These are phyloP conservation scores for Earliella scabrosa DNA, from an alignment of 1,284 basidiomycete genomes.

Conservation along the genomic window DNA sequence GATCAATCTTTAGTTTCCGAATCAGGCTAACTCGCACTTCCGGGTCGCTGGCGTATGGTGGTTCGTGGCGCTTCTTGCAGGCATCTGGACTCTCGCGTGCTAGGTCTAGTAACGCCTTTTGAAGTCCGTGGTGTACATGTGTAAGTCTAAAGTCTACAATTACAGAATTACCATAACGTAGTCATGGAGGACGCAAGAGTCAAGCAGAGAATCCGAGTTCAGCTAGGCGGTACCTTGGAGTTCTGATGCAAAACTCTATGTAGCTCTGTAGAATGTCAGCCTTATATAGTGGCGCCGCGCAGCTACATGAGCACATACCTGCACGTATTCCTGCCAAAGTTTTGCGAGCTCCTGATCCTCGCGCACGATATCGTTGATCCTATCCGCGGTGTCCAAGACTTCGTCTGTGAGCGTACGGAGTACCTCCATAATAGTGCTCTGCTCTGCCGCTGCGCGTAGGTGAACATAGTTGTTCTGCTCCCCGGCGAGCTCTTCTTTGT, in stretches of 20 bases:
- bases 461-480: constrained; percentile 23
- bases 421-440: constrained; percentile 8
- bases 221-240: constrained; percentile 19
- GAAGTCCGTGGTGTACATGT: too few relatives aligned
- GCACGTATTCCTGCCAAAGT: constrained; percentile 18
- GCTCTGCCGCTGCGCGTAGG: constrained; percentile 18
- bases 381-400: constrained; percentile 18
- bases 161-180: too few relatives aligned
- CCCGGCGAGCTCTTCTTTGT: constrained; percentile 22
- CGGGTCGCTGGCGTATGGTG: too few relatives aligned
- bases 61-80: not conserved
- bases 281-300: too few relatives aligned
- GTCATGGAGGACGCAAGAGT: not conserved
- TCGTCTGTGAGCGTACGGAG: constrained; percentile 15
- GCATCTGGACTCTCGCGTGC: not conserved
- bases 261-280: constrained; percentile 3
- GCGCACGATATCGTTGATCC: constrained; percentile 11
- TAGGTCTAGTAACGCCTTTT: not conserved
- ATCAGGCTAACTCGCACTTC: too few relatives aligned
- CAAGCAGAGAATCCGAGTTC: constrained; percentile 9
- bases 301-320: constrained; percentile 5
- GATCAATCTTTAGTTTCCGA: not conserved
- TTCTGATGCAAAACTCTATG: constrained; percentile 17
- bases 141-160: too few relatives aligned
- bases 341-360: constrained; percentile 10